These are phyloP conservation scores for Triticum timopheevii DNA, from an alignment of 176 grass and related monocot species.

Conservation along the genomic window DNA sequence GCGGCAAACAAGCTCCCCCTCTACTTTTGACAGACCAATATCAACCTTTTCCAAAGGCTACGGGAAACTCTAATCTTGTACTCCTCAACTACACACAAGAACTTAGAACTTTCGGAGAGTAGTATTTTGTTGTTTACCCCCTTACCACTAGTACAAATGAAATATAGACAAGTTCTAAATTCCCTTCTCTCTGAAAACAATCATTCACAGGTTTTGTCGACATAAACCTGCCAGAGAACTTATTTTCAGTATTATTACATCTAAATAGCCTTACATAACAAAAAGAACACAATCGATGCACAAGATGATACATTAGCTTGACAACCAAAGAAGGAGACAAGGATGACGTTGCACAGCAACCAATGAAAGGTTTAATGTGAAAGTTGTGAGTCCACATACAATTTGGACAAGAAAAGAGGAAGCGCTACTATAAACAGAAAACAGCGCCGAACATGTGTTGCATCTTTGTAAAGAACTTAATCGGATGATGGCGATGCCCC, in stretches of 20 bases:
- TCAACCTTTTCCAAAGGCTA: too few species aligned
- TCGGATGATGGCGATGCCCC: constrained; percentile 46
- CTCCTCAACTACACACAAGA: constrained; percentile 54
- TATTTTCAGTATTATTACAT: not conserved
- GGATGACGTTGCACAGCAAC: not conserved
- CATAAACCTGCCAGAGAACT: not conserved
- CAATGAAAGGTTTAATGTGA: not conserved
- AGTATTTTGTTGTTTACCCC: too few species aligned
- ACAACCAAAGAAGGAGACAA: not conserved
- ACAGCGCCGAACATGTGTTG: constrained; percentile 60
- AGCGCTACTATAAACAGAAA: constrained; percentile 67
- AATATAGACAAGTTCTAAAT: not conserved
- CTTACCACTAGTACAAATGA: too few species aligned
- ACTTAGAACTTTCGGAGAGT: constrained; percentile 42
- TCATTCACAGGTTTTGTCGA: not conserved
- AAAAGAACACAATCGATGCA: not conserved
- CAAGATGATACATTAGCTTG: not conserved
- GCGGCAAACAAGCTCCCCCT: not conserved
- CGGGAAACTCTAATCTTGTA: not conserved
- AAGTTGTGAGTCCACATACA: not conserved
- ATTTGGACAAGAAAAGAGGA: not conserved
- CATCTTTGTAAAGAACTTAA: constrained; percentile 80
- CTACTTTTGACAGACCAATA: too few species aligned
- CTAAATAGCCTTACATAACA: not conserved
- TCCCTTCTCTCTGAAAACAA: not conserved